A percentile compares a stretch with the other conserved stretches of the same genome.
These are phyloP conservation scores for Saccharomycopsis babjevae DNA, from an alignment of 805 yeast species.

Conservation along the genomic window DNA sequence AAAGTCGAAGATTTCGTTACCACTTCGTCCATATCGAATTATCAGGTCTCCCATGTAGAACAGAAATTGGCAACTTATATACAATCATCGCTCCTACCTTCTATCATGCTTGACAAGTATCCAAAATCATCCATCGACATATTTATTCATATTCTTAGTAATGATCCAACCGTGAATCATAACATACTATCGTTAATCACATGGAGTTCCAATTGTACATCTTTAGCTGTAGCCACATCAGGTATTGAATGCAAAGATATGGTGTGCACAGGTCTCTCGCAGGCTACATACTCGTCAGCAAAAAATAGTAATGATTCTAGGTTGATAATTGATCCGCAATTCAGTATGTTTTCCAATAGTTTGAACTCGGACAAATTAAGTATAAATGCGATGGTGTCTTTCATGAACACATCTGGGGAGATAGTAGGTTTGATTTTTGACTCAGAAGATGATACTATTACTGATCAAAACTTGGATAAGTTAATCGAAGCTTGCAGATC, in stretches of 20 bases:
- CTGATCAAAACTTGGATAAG: conserved; percentile 20
- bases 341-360: neutral
- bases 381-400: conserved; percentile 31
- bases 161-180: conserved; percentile 21
- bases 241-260: conserved; percentile 73
- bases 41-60: conserved; percentile 31
- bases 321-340: conserved; percentile 5
- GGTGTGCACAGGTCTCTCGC: conserved; percentile 54
- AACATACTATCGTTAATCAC: conserved; percentile 33
- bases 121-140: conserved; percentile 87
- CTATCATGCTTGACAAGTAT: conserved; percentile 56
- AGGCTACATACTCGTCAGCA: conserved; percentile 1
- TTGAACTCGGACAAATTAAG: neutral
- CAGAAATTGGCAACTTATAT: conserved; percentile 39
- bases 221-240: conserved; percentile 74
- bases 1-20: conserved; percentile 9
- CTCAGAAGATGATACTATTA: conserved; percentile 22
- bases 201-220: conserved; percentile 51
- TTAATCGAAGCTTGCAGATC: conserved; percentile 11
- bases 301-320: neutral
- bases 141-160: conserved; percentile 53
- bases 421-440: conserved; percentile 53
- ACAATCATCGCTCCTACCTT: conserved; percentile 40
- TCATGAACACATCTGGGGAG: conserved; percentile 45
- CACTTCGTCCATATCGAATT: conserved; percentile 23